phyloP scores from a whole-genome alignment of 371 early-diverging fungal genomes.

The Apophysomyces ossiformis region DNA sequence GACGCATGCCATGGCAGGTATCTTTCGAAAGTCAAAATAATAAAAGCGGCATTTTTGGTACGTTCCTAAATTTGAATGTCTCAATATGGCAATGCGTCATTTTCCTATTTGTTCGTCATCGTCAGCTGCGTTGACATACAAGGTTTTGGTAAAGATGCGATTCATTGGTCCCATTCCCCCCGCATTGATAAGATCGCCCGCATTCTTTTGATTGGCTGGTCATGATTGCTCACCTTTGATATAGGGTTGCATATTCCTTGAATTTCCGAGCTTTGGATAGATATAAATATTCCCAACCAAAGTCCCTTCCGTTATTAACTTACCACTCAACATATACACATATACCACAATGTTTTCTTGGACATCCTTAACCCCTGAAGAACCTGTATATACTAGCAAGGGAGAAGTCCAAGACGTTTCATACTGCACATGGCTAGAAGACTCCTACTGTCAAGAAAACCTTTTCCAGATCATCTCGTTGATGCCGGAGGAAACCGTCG shows the following conservation, averaged over 20 bases:
- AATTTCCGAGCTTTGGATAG: neutral
- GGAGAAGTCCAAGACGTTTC: neutral
- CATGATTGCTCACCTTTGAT: conserved; percentile 3
- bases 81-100: no score
- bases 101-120: no score
- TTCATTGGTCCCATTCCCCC: neutral
- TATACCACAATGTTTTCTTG: neutral
- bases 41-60: no score
- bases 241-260: neutral
- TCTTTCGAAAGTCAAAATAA: no score
- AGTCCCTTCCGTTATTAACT: neutral
- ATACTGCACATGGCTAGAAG: conserved; percentile 28
- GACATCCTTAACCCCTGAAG: conserved; percentile 3
- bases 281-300: neutral
- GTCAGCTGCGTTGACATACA: neutral
- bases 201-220: conserved; percentile 2
- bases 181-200: neutral
- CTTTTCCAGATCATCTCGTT: conserved; percentile 31
- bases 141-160: neutral
- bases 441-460: conserved; percentile 40
- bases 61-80: no score
- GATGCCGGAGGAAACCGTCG: conserved; percentile 30
- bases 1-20: no score
- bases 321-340: neutral
- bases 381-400: neutral